phyloP scores from a whole-genome alignment of 1,284 basidiomycete species.

The Heliocybe sulcata region DNA sequence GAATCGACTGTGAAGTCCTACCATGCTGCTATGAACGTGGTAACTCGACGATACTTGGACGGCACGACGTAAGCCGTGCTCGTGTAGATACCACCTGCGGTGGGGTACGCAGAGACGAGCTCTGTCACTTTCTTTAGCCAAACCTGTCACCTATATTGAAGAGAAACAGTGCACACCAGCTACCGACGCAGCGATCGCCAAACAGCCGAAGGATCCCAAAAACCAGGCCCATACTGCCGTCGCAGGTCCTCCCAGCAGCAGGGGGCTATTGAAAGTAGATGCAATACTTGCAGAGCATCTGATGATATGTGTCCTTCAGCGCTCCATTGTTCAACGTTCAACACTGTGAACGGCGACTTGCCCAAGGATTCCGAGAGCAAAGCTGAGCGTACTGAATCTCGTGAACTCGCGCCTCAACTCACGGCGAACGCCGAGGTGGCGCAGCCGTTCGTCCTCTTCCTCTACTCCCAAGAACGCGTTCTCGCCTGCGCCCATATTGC shows the following conservation, averaged over 20 bases:
- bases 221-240: constrained; percentile 15
- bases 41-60: constrained; percentile 8
- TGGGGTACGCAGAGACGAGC: constrained; percentile 14
- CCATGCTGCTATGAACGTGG: constrained; percentile 12
- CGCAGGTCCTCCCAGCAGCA: constrained; percentile 12
- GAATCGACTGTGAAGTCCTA: constrained; percentile 1
- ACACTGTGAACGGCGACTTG: constrained; percentile 2
- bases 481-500: background rate
- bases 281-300: constrained; percentile 13
- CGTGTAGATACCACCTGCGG: constrained; percentile 13
- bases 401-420: constrained; percentile 13
- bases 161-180: constrained; percentile 6
- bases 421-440: constrained; percentile 10
- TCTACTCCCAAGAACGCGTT: background rate
- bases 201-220: constrained; percentile 12
- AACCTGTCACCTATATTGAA: background rate
- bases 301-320: background rate
- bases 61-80: constrained; percentile 13
- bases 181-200: constrained; percentile 13
- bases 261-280: constrained; percentile 13
- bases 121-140: constrained; percentile 3
- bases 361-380: constrained; percentile 14
- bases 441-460: constrained; percentile 9
- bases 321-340: no score
- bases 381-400: constrained; percentile 13